Base-by-base conservation (phyloP, 2,329 filamentous ascomycete species). In the Arthrobotrys musiformis region DNA sequence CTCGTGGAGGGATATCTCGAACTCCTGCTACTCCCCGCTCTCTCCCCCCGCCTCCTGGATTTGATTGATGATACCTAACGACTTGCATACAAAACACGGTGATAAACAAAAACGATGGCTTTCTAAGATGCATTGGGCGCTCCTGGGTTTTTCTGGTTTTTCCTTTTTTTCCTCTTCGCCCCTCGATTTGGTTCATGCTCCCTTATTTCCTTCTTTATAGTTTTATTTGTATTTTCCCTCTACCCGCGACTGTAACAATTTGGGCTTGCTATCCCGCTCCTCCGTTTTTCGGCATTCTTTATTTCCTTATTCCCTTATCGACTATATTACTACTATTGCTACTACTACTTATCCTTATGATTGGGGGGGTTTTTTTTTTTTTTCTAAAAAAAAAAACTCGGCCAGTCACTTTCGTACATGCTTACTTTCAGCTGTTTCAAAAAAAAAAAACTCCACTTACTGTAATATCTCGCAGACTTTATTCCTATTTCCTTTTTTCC, bases 31-130 rank as follows among this genome's bases (percentile, higher is more conserved):
- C 50, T 48, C 8, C 48, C 44, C 28, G n/a, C 26, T 40, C 15
- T n/a, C 30, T 35, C 24, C 60, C 40, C 48, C 30, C 61, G 11
- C 33, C 44, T 64, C 40, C 28, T 56, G n/a, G 58, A 48, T 26
- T 58, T 58, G 63, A 42, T 48, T 72, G 62, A 77, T 63, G 63
- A 79, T 76, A 78, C 75, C 62, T 78, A 78, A 77, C 24, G 64
- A 79, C 63, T 68, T 79, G 74, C 76, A 75, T 70, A 70, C 67
- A 77, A 26, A 68, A 72, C 61, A 61, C 75, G 60, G 64, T 74
- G 60, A 70, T 77, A 70, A 79, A 70, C 40, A 70, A 79, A 77
- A 79, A 62, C 64, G 50, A 67, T 70, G 79, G 74, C 69, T 79
- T 73, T 66, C 72, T 77, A 78, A 76, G 78, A 40, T 72, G 68